phyloP scores from a whole-genome alignment of 352 stramenopile species.

The Phytopythium oedochilum region DNA sequence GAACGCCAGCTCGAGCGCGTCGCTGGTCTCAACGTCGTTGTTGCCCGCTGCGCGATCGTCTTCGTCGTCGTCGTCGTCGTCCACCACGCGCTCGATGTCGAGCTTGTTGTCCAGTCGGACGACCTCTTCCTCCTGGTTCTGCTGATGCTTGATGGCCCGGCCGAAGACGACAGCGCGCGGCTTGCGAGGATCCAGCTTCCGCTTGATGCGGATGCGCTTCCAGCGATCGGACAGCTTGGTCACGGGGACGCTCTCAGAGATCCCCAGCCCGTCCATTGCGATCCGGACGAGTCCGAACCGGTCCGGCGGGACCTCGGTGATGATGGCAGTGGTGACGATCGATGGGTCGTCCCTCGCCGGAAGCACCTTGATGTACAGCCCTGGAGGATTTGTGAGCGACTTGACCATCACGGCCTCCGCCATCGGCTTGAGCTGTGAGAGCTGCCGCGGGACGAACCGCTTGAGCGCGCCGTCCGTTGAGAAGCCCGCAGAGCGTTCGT shows the following conservation, averaged over 20 bases:
- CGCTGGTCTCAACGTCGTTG: background rate
- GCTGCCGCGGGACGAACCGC: slow-evolving; percentile 64
- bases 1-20: slow-evolving; percentile 40
- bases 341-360: slow-evolving; percentile 34
- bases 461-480: slow-evolving; percentile 71
- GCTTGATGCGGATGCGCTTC: slow-evolving; percentile 50
- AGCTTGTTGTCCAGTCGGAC: slow-evolving; percentile 19
- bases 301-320: slow-evolving; percentile 42
- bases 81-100: slow-evolving; percentile 28
- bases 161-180: slow-evolving; percentile 47
- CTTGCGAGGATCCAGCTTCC: slow-evolving; percentile 24
- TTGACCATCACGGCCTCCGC: background rate
- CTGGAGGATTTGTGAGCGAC: slow-evolving; percentile 24
- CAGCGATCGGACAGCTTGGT: slow-evolving; percentile 58
- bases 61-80: slow-evolving; percentile 26
- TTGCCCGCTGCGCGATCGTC: slow-evolving; percentile 19
- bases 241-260: slow-evolving; percentile 44
- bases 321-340: slow-evolving; percentile 49
- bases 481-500: slow-evolving; percentile 72
- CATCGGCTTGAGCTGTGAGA: slow-evolving; percentile 70
- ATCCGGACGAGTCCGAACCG: slow-evolving; percentile 59
- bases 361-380: slow-evolving; percentile 61
- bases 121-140: slow-evolving; percentile 11
- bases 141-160: slow-evolving; percentile 9
- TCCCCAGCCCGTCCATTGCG: slow-evolving; percentile 47